Evolutionary conservation across 2,329 filamentous ascomycete species (phyloP), one percentile per base, ranked within the genome.

Genomic region (Emericellopsis atlantica): DNA sequence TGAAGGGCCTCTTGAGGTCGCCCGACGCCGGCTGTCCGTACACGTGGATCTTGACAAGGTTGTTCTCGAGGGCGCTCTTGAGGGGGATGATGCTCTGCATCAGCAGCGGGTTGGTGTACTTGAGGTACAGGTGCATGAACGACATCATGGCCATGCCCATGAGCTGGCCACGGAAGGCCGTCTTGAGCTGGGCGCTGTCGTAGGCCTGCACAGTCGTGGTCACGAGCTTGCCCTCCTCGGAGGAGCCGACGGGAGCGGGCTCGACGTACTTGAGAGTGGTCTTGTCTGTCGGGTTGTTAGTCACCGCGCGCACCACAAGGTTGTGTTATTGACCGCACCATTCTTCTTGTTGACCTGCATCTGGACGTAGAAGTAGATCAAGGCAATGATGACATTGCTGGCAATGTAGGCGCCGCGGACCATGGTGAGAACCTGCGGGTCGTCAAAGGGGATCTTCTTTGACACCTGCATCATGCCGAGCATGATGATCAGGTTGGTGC

Each of bases 251-350:
- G 36, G 87, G 80, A 5, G 92, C 78, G 36, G 89, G 90, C 70
- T 98, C 92, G 60, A 98, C 89, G 67, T 98, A 98, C 70, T 98
- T 96, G 59, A 98, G 80, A 4, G 92, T 95, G 21, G 89, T 95
- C 67, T 95, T 76, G 60, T 98, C 92, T 96, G 57, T 23, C 18
- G 23, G 26, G 24, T 7, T 36, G 43, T 33, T 11, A 24, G 38
- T 24, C n/a, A 21, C 9, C 21, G 9, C 21, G 16, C n/a, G 9
- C n/a, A 37, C 6, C 21, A 38, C 22, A 38, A 21, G 23, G 14
- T 15, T 18, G 29, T n/a, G 15, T 11, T 8, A n/a, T 21, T n/a
- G 21, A 29, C 40, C 76, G 46, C 73, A 96, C 92, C 92, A 74
- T 93, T 95, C 79, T 96, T 96, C 68, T 84, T 84, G 70, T 93